Base-by-base conservation (phyloP, 1,139 yeast genomes). In the Diutina siamensis region DNA sequence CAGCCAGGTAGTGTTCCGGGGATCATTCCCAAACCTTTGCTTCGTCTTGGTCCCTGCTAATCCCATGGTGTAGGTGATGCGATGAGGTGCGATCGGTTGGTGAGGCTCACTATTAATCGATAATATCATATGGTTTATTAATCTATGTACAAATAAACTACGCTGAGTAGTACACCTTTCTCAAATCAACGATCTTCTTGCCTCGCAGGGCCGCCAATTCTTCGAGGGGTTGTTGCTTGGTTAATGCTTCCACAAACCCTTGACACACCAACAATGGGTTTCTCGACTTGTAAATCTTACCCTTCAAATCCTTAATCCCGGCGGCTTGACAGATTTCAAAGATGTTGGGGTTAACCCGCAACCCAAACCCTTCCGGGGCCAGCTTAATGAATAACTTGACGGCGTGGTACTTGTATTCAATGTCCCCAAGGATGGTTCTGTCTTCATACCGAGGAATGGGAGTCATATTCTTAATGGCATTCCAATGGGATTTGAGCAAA, bases 251-350 rank as follows among this genome's bases (percentile, higher is more conserved):
- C 49, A 89, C 73, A 47, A 89, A 78, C 44, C 94, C 95, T 68
- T 89, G 88, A 48, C 89, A 86, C 45, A 89, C 95, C 64, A 89
- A 88, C 94, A 92, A 86, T 44, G 85, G 84, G 66, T 92, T 92
- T 71, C 97, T 78, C 33, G 96, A 85, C 58, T 89, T 83, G 69
- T 84, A 86, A 45, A 92, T 83, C 61, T 89, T 89, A 3, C 95
- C 97, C 55, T 89, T 78, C 55, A 92, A 71, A 66, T 92, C 99
- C 62, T 83, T 85, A 59, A 92, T 88, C 52, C 99, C 99, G 3
- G 94, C 95, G 51, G 92, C 83, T 60, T 84, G 87, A 63, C 97
- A 92, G 50, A 94, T 80, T 65, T 89, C 97, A 57, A 83, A 87
- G 53, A 92, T 82, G 62, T 83, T 79, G 55, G 87, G 94, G 65